Evolutionary conservation across 2,329 filamentous ascomycete species (phyloP), one percentile per base, ranked within the genome.

Genomic region (Aspergillus viridinutans): DNA sequence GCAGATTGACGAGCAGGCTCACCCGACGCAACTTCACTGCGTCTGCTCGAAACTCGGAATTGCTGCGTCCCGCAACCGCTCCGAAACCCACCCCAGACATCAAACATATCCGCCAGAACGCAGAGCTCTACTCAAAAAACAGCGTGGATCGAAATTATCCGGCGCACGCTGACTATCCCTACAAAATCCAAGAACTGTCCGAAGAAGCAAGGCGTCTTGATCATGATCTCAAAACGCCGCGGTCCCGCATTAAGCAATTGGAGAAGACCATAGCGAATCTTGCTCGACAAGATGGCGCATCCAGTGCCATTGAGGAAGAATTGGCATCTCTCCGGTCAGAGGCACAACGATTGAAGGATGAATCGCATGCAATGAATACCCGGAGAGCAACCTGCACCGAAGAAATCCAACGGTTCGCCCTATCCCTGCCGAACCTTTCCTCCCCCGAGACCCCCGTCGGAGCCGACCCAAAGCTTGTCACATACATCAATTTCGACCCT

Each of bases 31-130:
- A 51, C n/a, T 65, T 47, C 35, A 56, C 52, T 48, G 59, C 66
- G 25, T 61, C 62, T n/a, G 26, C 55, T 17, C 63, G 60, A n/a
- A 61, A 61, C 52, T 54, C 59, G 10, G 65, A 72, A 28, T 54
- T 62, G 21, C 52, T 75, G 3, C 81, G 87, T 42, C 89, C 89
- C 4, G 80, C 88, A 1, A 87, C 83, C 53, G 92, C 90, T 14
- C 92, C 91, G 10, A 93, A 90, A 71, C 85, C 90, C 26, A 83
- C 83, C 49, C 83, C 95, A 63, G 89, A 97, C 77, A 83, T 96
- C 70, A 93, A 90, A 73, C 88, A 94, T 76, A 96, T 99, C 72
- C 92, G 92, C 57, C 84, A 91, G 69, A 90, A 95, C 74, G 85
- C 89, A 17, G 84, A 87, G 14, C 81, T 95, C 17, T 90, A 97